phyloP scores from a whole-genome alignment of 306 rosid genomes.

The Cucumis melo region DNA sequence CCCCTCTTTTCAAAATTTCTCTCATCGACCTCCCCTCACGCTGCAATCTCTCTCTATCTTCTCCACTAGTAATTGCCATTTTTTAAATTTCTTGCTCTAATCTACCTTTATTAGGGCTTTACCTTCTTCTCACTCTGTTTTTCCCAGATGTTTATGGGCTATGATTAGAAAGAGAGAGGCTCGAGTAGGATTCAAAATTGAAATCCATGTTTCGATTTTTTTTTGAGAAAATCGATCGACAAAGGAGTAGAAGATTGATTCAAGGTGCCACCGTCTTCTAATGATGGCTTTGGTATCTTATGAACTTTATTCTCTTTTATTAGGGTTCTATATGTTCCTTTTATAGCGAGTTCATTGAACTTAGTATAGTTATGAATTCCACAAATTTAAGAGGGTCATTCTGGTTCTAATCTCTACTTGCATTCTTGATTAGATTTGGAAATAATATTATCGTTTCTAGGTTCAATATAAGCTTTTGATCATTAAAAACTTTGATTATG shows the following conservation, averaged over 20 bases:
- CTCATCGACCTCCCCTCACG: no score
- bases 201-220: conserved; percentile 10
- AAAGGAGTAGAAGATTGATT: not conserved
- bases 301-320: conserved; percentile 6
- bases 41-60: not conserved
- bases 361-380: not conserved
- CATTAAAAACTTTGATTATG: not conserved
- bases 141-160: conserved; percentile 22
- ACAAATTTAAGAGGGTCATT: not conserved
- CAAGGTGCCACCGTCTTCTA: conserved; percentile 38
- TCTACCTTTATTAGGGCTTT: not conserved
- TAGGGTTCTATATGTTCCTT: not conserved
- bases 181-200: conserved; percentile 27
- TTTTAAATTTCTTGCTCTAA: not conserved
- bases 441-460: not conserved
- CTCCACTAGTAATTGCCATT: not conserved
- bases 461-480: not conserved
- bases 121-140: not conserved
- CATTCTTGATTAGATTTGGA: not conserved
- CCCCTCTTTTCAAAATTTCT: no score
- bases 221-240: not conserved
- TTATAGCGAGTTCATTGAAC: not conserved
- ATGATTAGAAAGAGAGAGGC: conserved; percentile 83
- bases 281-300: conserved; percentile 37
- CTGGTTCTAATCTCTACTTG: not conserved